Evolutionary conservation across 768 basidiomycete species (phyloP).

Genomic region (Butyriboletus loyo): DNA sequence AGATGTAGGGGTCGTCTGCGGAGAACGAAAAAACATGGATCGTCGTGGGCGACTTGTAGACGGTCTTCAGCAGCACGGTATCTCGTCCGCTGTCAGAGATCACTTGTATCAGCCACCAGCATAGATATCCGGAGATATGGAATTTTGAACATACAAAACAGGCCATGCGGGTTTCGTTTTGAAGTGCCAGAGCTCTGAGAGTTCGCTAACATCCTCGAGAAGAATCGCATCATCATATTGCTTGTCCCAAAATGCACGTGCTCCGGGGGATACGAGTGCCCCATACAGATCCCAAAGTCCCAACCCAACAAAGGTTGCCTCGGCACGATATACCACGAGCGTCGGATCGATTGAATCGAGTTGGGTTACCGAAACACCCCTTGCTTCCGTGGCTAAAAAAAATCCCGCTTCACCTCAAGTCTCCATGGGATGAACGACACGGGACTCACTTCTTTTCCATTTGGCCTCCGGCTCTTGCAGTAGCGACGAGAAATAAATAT

Average conservation of each 20-base stretch:
- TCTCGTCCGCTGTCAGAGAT: constrained; percentile 72
- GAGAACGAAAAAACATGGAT: constrained; percentile 96
- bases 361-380: constrained; percentile 92
- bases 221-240: constrained; percentile 82
- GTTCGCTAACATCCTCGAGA: constrained; percentile 85
- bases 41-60: constrained; percentile 94
- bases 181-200: constrained; percentile 91
- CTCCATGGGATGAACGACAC: not conserved
- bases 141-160: constrained; percentile 63
- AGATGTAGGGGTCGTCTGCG: constrained; percentile 83
- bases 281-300: constrained; percentile 93
- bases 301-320: constrained; percentile 95
- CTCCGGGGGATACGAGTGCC: constrained; percentile 83
- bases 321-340: constrained; percentile 91
- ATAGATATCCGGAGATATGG: constrained; percentile 4
- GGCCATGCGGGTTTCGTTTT: constrained; percentile 94
- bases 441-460: constrained; percentile 78
- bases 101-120: not conserved
- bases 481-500: constrained; percentile 96
- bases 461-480: constrained; percentile 98
- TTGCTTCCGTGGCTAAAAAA: constrained; percentile 69
- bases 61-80: constrained; percentile 86
- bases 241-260: constrained; percentile 84
- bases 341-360: constrained; percentile 97
- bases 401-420: constrained; percentile 5